phyloP scores from a whole-genome alignment of 495 filamentous ascomycete genomes.

The Lichina pygmaea region DNA sequence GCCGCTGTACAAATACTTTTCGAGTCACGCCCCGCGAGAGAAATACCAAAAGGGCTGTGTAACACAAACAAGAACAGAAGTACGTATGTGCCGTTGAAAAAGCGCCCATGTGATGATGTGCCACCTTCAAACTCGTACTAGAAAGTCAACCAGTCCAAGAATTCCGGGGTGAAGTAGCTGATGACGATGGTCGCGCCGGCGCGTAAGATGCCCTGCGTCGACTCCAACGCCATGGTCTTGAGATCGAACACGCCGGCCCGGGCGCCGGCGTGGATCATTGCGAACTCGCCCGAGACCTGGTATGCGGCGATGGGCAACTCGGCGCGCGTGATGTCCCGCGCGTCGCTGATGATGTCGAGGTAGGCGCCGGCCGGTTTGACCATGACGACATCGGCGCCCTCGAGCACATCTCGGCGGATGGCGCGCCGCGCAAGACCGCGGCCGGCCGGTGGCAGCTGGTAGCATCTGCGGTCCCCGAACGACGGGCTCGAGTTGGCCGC shows the following conservation, averaged over 20 bases:
- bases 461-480: slow-evolving; percentile 87
- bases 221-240: slow-evolving; percentile 85
- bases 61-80: too few species aligned
- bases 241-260: slow-evolving; percentile 96
- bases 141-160: slow-evolving; percentile 50
- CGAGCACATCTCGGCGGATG: slow-evolving; percentile 65
- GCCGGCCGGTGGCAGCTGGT: slow-evolving; percentile 79
- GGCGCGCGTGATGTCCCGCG: slow-evolving; percentile 57
- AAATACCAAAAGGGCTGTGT: too few species aligned
- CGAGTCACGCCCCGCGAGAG: too few species aligned
- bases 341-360: slow-evolving; percentile 86
- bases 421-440: slow-evolving; percentile 83
- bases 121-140: too few species aligned
- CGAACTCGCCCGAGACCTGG: slow-evolving; percentile 89
- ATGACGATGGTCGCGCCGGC: slow-evolving; percentile 81
- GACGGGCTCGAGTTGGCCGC: slow-evolving; percentile 77
- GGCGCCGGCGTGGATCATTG: slow-evolving; percentile 91
- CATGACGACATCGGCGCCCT: slow-evolving; percentile 97
- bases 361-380: slow-evolving; percentile 90
- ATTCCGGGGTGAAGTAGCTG: slow-evolving; percentile 83
- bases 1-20: too few species aligned
- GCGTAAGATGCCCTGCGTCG: slow-evolving; percentile 71
- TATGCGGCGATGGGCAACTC: slow-evolving; percentile 86
- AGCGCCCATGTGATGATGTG: too few species aligned
- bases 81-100: too few species aligned